Evolutionary conservation across 2,329 filamentous ascomycete genomes (phyloP).

Genomic region (Orbilia brochopaga): DNA sequence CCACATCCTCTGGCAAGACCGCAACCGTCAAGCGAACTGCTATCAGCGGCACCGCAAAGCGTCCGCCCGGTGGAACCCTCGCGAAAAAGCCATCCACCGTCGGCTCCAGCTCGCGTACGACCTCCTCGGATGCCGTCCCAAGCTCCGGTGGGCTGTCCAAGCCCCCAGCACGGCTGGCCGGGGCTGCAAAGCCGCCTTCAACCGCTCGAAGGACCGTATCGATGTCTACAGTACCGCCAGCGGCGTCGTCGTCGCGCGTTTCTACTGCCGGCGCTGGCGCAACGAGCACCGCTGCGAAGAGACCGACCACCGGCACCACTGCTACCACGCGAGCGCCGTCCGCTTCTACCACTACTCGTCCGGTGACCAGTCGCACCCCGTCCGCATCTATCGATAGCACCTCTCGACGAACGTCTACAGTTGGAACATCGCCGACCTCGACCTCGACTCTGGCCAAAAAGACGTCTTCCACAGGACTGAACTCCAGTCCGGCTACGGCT

Average conservation of each 20-base stretch:
- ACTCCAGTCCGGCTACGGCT: slow-evolving; percentile 30
- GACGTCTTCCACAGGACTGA: slow-evolving; percentile 33
- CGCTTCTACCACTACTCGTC: slow-evolving; percentile 18
- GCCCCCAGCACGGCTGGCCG: slow-evolving; percentile 25
- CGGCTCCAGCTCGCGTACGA: slow-evolving; percentile 18
- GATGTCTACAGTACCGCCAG: slow-evolving; percentile 9
- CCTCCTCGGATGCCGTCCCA: slow-evolving; percentile 17
- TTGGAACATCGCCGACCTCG: slow-evolving; percentile 20
- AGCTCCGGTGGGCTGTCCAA: slow-evolving; percentile 32
- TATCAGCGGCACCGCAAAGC: slow-evolving; percentile 40
- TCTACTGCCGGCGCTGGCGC: slow-evolving; percentile 11
- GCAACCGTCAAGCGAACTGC: slow-evolving; percentile 25
- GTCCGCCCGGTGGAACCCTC: slow-evolving; percentile 47
- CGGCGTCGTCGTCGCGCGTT: slow-evolving; percentile 30
- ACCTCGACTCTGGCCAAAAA: slow-evolving; percentile 28
- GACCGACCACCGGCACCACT: slow-evolving; percentile 16
- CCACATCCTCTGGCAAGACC: slow-evolving; percentile 41
- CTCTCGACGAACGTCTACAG: slow-evolving; percentile 24
- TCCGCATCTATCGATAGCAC: slow-evolving; percentile 30
- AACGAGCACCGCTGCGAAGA: slow-evolving; percentile 13
- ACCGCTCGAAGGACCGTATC: slow-evolving; percentile 22
- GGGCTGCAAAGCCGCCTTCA: slow-evolving; percentile 10
- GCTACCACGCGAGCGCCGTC: slow-evolving; percentile 9
- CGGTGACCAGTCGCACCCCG: slow-evolving; percentile 18
- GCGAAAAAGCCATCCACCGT: slow-evolving; percentile 44